A percentile compares a stretch with the other conserved stretches of the same genome.
These are phyloP conservation scores for Stephania cephalantha DNA, from an alignment of 164 flowering plant genomes.

Conservation along the genomic window DNA sequence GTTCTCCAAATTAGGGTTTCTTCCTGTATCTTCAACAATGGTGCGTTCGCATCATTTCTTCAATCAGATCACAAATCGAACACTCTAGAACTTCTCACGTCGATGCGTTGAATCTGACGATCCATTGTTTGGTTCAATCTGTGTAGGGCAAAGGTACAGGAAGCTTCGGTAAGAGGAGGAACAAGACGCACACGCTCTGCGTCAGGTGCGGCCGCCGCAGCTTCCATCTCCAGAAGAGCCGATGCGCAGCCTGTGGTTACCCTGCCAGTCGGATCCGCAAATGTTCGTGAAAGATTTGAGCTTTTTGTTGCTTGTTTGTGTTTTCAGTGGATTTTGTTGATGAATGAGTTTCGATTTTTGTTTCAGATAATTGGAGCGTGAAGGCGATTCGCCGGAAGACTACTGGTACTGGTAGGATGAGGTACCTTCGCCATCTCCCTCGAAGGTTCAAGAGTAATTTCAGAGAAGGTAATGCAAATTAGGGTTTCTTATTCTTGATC, in stretches of 20 bases:
- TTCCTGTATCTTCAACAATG: not conserved
- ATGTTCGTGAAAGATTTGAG: conserved; percentile 29
- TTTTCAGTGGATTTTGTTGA: not conserved
- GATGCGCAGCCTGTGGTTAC: conserved; percentile 78
- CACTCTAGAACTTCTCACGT: too few relatives aligned
- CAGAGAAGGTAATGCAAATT: conserved; percentile 24
- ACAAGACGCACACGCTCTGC: conserved; percentile 93
- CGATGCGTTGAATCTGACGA: not conserved
- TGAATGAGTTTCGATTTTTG: not conserved
- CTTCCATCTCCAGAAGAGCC: conserved; percentile 91
- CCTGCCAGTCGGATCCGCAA: conserved; percentile 73
- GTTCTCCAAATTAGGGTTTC: not conserved
- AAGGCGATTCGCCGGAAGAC: conserved; percentile 35
- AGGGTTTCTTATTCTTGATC: not conserved
- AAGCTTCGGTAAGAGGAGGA: conserved; percentile 92
- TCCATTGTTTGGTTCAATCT: not conserved
- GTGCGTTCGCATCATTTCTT: not conserved
- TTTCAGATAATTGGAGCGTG: conserved; percentile 33
- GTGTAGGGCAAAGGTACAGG: conserved; percentile 82
- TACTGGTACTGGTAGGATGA: conserved; percentile 33
- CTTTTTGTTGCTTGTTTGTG: conserved; percentile 1
- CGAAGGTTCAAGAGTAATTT: conserved; percentile 34
- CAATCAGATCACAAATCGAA: too few relatives aligned
- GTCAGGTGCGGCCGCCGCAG: conserved; percentile 89
- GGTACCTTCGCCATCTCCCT: conserved; percentile 29